Base-by-base conservation (phyloP, 805 yeast genomes). In the Barnettozyma pratensis region DNA sequence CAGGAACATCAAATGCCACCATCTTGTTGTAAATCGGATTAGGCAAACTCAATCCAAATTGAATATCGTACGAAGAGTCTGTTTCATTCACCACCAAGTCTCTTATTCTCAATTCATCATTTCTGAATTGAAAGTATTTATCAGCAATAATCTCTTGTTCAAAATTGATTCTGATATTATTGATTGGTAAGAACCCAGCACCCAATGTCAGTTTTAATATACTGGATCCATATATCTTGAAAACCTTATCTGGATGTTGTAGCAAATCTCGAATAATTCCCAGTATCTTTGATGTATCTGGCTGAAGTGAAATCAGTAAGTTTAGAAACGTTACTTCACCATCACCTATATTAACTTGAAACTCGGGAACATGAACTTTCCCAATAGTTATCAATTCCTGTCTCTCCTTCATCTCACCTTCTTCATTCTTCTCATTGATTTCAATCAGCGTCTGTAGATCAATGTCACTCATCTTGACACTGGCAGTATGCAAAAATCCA, bases 201-300 rank as follows among this genome's bases (percentile, higher is more conserved):
- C 71, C 72, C 37, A 70, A 48, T n/a, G 57, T 55, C 1, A 72
- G 44, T 11, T 59, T 57, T 31, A 72, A 61, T 1, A 48, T 49
- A 0, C 74, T 68, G 39, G 64, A 61, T 3, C 74, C 75, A 44
- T 59, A 58, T 7, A 72, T 47, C 44, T 62, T 61, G 38, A 70
- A 54, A 1, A 59, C 50, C 3, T 66, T 50, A 41, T 61, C 64
- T 4, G 73, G 69, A 28, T 67, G 52, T 3, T 52, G 27, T 7
- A 71, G 36, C 5, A 72, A 39, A 37, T 58, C 52, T 45, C 65
- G 70, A 12, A 72, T 52, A n/a, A 68, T 49, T 3, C 62, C 64
- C 25, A 68, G 47, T 5, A 68, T 61, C 11, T 68, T 67, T 5
- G 51, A 52, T 0, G 69, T 48, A 39, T 68, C 58, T 7, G 76